Percentiles rank a stretch among this genome's conserved stretches.
phyloP scores from a whole-genome alignment of 78 protist species.

The Dictyostelium brefeldianum region DNA sequence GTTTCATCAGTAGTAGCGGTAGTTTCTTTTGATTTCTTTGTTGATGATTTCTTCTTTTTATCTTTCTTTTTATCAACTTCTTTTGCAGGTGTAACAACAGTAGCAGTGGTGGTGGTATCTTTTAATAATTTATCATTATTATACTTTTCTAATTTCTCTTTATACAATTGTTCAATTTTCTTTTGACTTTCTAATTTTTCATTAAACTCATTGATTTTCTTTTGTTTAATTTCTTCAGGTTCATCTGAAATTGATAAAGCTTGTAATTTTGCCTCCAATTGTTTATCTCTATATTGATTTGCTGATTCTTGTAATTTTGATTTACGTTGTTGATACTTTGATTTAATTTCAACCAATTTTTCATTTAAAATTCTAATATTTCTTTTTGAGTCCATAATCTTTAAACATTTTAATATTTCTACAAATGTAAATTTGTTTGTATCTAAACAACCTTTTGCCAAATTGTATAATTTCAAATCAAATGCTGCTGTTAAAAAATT shows the following conservation, averaged over 20 bases:
- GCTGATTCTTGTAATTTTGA: conserved; percentile 1
- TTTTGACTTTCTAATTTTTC: background rate
- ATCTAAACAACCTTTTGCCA: conserved; percentile 24
- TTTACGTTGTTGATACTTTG: background rate
- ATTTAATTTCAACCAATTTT: background rate
- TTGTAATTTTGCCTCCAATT: background rate
- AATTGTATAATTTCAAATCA: conserved; percentile 16
- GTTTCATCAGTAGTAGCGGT: no score
- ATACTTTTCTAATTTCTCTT: background rate
- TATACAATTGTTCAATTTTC: background rate
- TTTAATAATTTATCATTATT: background rate
- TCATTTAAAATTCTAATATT: conserved; percentile 8
- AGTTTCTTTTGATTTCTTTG: background rate
- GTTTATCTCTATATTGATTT: background rate
- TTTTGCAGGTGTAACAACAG: no score
- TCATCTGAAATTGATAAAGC: background rate
- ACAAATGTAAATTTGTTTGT: conserved; percentile 64
- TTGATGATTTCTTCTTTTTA: background rate
- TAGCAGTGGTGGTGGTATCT: no score
- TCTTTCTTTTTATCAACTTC: background rate
- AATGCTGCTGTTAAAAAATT: conserved; percentile 27
- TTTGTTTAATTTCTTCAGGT: background rate
- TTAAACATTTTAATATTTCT: conserved; percentile 73
- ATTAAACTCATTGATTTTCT: background rate
- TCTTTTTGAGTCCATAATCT: conserved; percentile 79